Conservation (phyloP, 345 rosid genomes). For the Jatropha curcas region DNA sequence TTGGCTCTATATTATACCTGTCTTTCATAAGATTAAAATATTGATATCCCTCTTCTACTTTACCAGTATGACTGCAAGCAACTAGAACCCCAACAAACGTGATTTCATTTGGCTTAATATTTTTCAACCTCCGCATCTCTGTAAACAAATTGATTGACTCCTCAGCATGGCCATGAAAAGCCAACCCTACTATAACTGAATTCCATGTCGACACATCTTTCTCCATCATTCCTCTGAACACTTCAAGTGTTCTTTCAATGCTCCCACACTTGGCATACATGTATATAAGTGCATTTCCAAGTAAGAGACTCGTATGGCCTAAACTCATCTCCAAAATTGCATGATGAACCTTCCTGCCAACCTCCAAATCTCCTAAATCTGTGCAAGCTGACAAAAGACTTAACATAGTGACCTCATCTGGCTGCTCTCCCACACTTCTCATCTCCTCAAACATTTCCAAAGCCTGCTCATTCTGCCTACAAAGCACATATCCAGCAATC, state of each 20-base stretch:
- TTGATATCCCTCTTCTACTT: conserved; percentile 51
- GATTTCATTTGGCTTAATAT: conserved; percentile 55
- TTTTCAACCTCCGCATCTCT: conserved; percentile 53
- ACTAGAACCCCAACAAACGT: conserved; percentile 64
- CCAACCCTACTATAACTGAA: conserved; percentile 61
- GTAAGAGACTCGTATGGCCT: conserved; percentile 28
- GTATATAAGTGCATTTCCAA: conserved; percentile 64
- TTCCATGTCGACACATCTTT: conserved; percentile 69
- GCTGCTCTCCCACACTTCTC: conserved; percentile 57
- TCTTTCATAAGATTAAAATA: conserved; percentile 59
- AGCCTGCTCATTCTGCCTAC: conserved; percentile 43
- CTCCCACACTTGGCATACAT: conserved; percentile 77
- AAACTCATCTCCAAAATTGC: conserved; percentile 40
- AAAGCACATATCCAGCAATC: conserved; percentile 58
- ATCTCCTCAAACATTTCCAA: conserved; percentile 67
- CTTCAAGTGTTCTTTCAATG: conserved; percentile 51
- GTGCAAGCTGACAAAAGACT: conserved; percentile 68
- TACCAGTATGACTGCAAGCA: conserved; percentile 70
- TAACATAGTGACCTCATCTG: conserved; percentile 65
- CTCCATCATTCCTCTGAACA: conserved; percentile 51
- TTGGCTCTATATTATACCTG: conserved; percentile 49
- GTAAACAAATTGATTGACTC: conserved; percentile 46
- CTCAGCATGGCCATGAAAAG: conserved; percentile 60
- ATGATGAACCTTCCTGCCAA: conserved; percentile 54
- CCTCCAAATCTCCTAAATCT: conserved; percentile 55